phyloP scores from a whole-genome alignment of 139 green algal species.

The Prasinococcaceae sp. region DNA sequence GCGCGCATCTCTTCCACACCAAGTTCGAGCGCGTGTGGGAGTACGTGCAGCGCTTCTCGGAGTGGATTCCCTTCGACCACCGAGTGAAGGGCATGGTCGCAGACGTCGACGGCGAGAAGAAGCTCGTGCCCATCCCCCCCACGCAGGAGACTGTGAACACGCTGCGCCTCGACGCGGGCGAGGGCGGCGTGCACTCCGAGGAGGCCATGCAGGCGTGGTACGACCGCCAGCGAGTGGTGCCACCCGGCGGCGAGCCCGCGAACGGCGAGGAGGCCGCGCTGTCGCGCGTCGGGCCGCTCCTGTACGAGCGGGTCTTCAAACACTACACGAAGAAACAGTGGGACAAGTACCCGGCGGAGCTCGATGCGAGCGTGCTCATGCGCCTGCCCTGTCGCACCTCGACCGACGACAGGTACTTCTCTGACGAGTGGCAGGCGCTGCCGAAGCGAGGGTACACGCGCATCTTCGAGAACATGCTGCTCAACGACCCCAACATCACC shows the following conservation, averaged over 20 bases:
- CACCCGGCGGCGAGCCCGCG: neutral
- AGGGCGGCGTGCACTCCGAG: neutral
- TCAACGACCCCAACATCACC: conserved; percentile 6
- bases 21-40: conserved; percentile 8
- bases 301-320: conserved; percentile 17
- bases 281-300: conserved; percentile 1
- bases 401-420: conserved; percentile 14
- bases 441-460: conserved; percentile 13
- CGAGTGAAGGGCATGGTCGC: conserved; percentile 8
- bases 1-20: conserved; percentile 18
- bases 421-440: conserved; percentile 8
- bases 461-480: conserved; percentile 18
- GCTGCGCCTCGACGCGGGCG: neutral
- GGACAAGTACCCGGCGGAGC: conserved; percentile 9
- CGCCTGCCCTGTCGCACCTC: conserved; percentile 3
- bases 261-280: conserved; percentile 15
- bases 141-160: conserved; percentile 12
- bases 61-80: conserved; percentile 15
- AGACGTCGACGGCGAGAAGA: neutral
- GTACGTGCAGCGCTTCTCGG: conserved; percentile 11
- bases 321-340: conserved; percentile 21
- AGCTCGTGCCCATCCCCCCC: conserved; percentile 6
- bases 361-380: conserved; percentile 13
- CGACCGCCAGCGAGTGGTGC: neutral
- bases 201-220: conserved; percentile 6